Percentiles rank a stretch among this genome's conserved stretches.
Evolutionary conservation across 1,284 basidiomycete species (phyloP).

Genomic region (Ganoderma boninense): DNA sequence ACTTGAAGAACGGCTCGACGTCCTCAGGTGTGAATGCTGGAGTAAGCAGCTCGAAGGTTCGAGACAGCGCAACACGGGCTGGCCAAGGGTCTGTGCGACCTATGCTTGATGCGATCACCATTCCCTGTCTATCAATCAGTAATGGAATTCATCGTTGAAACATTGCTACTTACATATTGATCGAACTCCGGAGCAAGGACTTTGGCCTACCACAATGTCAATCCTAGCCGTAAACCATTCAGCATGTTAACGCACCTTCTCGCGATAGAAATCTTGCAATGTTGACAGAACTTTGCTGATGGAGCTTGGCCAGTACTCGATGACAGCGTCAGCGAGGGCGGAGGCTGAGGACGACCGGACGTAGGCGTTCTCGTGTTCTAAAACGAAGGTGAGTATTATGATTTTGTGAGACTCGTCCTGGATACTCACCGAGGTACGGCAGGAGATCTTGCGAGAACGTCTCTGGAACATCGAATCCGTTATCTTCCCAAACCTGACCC

Average conservation of each 20-base stretch:
- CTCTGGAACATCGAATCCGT: slow-evolving; percentile 90
- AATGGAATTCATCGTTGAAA: not conserved
- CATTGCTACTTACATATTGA: slow-evolving; percentile 69
- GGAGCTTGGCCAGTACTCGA: slow-evolving; percentile 76
- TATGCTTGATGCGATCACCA: slow-evolving; percentile 92
- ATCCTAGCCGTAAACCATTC: not conserved
- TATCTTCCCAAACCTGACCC: slow-evolving; percentile 92
- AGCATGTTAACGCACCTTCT: slow-evolving; percentile 62
- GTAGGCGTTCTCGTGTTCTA: slow-evolving; percentile 84
- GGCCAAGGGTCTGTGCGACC: slow-evolving; percentile 95
- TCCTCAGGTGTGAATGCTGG: slow-evolving; percentile 72
- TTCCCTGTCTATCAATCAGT: slow-evolving; percentile 65
- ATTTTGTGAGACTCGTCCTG: too few relatives aligned
- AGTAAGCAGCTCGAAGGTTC: slow-evolving; percentile 76
- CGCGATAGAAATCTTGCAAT: slow-evolving; percentile 82
- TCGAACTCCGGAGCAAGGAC: slow-evolving; percentile 91
- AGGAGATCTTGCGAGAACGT: slow-evolving; percentile 72
- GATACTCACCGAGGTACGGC: slow-evolving; percentile 70
- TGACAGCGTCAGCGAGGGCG: slow-evolving; percentile 81
- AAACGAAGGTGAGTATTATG: slow-evolving; percentile 5
- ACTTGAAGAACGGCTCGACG: slow-evolving; percentile 86
- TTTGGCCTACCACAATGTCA: slow-evolving; percentile 62
- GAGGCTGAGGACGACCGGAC: slow-evolving; percentile 81
- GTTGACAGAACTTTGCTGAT: slow-evolving; percentile 55
- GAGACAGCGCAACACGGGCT: slow-evolving; percentile 81